Percentiles rank a stretch among this genome's conserved stretches.
These are phyloP conservation scores for Neonectria punicea DNA, from an alignment of 2,329 filamentous ascomycete species.

Conservation along the genomic window DNA sequence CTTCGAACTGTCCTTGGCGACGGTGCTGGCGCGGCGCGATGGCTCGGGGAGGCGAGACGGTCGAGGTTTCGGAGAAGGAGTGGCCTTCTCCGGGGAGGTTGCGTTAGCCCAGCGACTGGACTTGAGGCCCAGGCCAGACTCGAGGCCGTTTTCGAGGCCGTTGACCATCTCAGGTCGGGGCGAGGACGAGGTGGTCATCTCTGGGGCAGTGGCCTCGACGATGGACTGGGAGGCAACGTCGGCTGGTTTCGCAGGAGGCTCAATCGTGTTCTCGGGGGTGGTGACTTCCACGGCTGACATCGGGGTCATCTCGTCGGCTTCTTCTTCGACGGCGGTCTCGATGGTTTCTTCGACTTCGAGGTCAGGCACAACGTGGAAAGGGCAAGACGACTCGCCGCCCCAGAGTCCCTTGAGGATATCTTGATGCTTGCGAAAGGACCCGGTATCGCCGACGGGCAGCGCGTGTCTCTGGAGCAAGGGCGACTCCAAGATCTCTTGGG, in stretches of 20 bases:
- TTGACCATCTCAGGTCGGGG: neutral
- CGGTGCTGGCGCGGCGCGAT: neutral
- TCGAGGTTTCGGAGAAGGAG: neutral
- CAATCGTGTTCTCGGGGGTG: neutral
- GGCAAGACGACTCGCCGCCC: constrained; percentile 19
- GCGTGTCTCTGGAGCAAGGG: constrained; percentile 21
- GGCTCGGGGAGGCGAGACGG: neutral
- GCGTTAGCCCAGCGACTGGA: neutral
- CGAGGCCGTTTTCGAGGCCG: neutral
- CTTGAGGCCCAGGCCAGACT: neutral
- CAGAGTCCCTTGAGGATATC: constrained; percentile 15
- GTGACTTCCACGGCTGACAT: neutral
- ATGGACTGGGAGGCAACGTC: neutral
- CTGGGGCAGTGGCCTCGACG: neutral
- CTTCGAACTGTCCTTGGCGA: constrained; percentile 1
- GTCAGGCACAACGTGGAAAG: constrained; percentile 12
- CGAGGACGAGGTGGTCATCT: neutral
- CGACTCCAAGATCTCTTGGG: constrained; percentile 30
- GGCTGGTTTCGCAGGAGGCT: neutral
- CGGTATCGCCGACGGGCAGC: neutral
- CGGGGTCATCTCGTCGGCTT: neutral
- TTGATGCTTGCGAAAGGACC: neutral
- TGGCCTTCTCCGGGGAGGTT: neutral
- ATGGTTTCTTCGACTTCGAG: neutral
- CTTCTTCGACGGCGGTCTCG: neutral